phyloP scores from a whole-genome alignment of 2,329 filamentous ascomycete genomes.

The Stemphylium lycopersici region DNA sequence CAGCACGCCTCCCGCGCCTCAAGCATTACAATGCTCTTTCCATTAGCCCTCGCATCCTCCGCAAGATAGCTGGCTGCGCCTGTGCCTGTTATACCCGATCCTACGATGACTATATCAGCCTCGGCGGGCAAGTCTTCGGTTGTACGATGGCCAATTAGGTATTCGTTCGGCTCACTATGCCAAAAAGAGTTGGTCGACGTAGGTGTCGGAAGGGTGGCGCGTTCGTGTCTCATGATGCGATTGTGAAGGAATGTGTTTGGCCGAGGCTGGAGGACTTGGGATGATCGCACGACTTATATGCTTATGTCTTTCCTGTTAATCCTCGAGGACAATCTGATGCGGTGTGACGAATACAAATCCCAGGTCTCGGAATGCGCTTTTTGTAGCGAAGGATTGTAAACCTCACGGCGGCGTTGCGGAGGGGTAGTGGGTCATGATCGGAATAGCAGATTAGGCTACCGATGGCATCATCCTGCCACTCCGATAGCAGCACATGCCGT shows the following conservation, averaged over 20 bases:
- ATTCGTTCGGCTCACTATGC: constrained; percentile 70
- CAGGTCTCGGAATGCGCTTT: constrained; percentile 11
- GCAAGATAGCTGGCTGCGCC: constrained; percentile 70
- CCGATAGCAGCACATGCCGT: constrained; percentile 10
- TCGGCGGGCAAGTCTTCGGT: constrained; percentile 66
- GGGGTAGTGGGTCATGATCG: constrained; percentile 20
- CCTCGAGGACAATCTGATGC: not conserved
- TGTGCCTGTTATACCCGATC: constrained; percentile 77
- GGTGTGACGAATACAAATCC: constrained; percentile 2
- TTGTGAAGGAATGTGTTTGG: not conserved
- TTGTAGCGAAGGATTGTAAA: not conserved
- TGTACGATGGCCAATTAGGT: constrained; percentile 70
- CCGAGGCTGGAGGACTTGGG: not conserved
- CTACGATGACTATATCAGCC: constrained; percentile 74
- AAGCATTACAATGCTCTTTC: constrained; percentile 69
- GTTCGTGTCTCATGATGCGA: constrained; percentile 41
- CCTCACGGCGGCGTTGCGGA: constrained; percentile 10
- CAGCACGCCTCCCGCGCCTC: constrained; percentile 81
- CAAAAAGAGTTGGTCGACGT: constrained; percentile 73
- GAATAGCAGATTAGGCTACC: constrained; percentile 16
- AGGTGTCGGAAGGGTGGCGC: constrained; percentile 61
- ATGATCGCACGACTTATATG: constrained; percentile 7
- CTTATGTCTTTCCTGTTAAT: not conserved
- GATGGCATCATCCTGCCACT: constrained; percentile 11
- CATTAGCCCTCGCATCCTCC: constrained; percentile 52